Conservation (phyloP, 805 yeast species). For the Schwanniomyces occidentalis region DNA sequence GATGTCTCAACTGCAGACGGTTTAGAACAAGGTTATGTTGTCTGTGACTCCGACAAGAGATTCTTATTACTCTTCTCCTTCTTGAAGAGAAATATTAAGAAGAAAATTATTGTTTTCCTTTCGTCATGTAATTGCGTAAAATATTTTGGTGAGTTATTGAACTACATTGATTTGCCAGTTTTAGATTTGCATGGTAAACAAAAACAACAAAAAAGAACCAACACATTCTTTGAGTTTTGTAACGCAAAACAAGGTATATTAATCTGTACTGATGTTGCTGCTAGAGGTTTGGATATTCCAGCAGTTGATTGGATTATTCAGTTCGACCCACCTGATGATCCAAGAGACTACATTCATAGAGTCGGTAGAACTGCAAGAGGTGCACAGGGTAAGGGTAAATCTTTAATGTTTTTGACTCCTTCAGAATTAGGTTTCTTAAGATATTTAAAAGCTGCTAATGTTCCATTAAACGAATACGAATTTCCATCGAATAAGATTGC, state of each 20-base stretch:
- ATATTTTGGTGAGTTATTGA: conserved; percentile 90
- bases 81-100: conserved; percentile 87
- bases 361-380: conserved; percentile 99
- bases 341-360: conserved; percentile 97
- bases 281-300: conserved; percentile 98
- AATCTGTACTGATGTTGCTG: conserved; percentile 98
- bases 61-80: conserved; percentile 88
- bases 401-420: conserved; percentile 93
- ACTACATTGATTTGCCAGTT: conserved; percentile 96
- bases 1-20: conserved; percentile 94
- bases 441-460: conserved; percentile 94
- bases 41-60: conserved; percentile 94
- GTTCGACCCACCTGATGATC: conserved; percentile 99
- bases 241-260: conserved; percentile 93
- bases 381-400: conserved; percentile 82
- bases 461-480: conserved; percentile 95
- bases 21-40: conserved; percentile 97
- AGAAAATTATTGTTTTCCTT: conserved; percentile 89
- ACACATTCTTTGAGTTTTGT: conserved; percentile 97
- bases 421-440: conserved; percentile 92
- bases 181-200: conserved; percentile 96
- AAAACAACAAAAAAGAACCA: conserved; percentile 97
- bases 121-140: conserved; percentile 97
- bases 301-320: conserved; percentile 99
- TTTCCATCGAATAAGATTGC: conserved; percentile 94